phyloP scores from a whole-genome alignment of 441 rosid genomes.

The Pelargonium fulgidum region DNA sequence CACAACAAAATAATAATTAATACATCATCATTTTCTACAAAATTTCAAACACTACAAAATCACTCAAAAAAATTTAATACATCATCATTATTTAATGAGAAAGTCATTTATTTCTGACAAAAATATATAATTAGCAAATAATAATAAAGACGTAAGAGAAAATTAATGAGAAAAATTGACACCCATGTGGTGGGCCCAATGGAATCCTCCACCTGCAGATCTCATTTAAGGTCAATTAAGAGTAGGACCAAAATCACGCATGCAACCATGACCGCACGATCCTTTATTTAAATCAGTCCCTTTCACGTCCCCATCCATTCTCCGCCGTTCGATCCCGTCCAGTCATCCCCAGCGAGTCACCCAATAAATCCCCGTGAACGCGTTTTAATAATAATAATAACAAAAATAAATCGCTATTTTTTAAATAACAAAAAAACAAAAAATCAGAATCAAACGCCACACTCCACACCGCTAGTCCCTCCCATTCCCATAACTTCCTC shows the following conservation, averaged over 20 bases:
- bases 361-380: neutral
- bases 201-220: neutral
- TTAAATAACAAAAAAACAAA: neutral
- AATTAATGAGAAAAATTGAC: no score
- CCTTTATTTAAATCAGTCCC: neutral
- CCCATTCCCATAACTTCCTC: no score
- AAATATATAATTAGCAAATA: no score
- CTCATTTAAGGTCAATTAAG: neutral
- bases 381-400: neutral
- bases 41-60: no score
- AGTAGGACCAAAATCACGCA: neutral
- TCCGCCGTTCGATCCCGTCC: neutral
- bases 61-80: no score
- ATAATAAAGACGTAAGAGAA: no score
- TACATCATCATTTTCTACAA: no score
- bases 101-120: no score
- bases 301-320: neutral
- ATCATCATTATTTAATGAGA: no score
- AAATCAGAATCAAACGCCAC: neutral
- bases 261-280: neutral
- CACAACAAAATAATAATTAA: no score
- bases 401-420: no score
- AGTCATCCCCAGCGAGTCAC: neutral
- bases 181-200: neutral
- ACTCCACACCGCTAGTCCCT: neutral